Percentiles rank a stretch among this genome's conserved stretches.
Evolutionary conservation across 2,329 filamentous ascomycete genomes (phyloP).

Genomic region (Paraconiothyrium brasiliense): DNA sequence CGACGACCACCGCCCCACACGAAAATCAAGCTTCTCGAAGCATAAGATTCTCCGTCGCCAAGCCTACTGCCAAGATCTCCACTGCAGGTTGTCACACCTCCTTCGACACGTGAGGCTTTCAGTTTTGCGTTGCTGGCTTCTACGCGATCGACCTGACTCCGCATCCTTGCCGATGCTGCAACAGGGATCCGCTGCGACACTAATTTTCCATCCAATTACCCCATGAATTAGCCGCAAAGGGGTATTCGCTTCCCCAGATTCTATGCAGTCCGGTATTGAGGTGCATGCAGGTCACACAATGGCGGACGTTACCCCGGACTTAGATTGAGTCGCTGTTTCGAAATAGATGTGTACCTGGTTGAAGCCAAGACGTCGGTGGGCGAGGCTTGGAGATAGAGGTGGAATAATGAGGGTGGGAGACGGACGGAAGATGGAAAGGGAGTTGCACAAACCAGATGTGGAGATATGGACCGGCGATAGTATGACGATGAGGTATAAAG

Average conservation of each 20-base stretch:
- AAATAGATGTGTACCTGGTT: not conserved
- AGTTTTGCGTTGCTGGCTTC: not conserved
- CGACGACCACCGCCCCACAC: not conserved
- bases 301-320: not conserved
- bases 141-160: not conserved
- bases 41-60: slow-evolving; percentile 10
- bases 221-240: not conserved
- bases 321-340: slow-evolving; percentile 4
- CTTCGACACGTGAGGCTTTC: not conserved
- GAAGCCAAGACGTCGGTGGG: not conserved
- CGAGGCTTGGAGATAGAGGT: not conserved
- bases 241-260: slow-evolving; percentile 15
- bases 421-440: not conserved
- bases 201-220: slow-evolving; percentile 9
- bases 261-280: not conserved
- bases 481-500: slow-evolving; percentile 2
- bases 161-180: not conserved
- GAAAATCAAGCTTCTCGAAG: slow-evolving; percentile 4
- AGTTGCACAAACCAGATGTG: slow-evolving; percentile 1
- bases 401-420: not conserved
- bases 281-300: not conserved
- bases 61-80: not conserved
- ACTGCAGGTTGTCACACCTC: not conserved
- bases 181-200: not conserved
- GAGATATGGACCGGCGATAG: not conserved